Evolutionary conservation across 1,284 basidiomycete species (phyloP).

Genomic region (Ustilago bromivora): DNA sequence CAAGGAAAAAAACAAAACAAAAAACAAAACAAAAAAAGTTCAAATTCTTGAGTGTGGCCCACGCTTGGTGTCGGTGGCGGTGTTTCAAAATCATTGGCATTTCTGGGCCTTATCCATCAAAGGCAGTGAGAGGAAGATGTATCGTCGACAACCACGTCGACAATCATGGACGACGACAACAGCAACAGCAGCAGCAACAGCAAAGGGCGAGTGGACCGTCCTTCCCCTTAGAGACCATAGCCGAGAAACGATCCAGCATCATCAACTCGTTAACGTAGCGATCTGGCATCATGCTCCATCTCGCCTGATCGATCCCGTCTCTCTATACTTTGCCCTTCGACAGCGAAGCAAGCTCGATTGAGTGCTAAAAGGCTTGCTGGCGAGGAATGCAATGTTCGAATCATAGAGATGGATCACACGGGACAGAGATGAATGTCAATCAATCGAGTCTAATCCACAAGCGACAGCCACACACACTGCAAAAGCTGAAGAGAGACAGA

Average conservation of each 20-base stretch:
- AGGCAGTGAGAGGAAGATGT: neutral
- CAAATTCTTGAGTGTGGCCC: no score
- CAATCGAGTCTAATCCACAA: neutral
- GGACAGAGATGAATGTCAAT: neutral
- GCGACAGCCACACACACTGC: neutral
- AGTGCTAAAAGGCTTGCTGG: neutral
- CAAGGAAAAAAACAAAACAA: neutral
- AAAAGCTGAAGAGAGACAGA: neutral
- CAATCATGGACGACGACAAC: neutral
- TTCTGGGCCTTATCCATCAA: slow-evolving; percentile 4
- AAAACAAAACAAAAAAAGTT: no score
- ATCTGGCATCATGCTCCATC: neutral
- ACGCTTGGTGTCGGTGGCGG: slow-evolving; percentile 17
- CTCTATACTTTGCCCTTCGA: neutral
- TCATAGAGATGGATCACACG: slow-evolving; percentile 1
- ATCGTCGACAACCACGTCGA: neutral
- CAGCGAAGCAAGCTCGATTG: neutral
- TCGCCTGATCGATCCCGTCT: neutral
- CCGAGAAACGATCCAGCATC: slow-evolving; percentile 12
- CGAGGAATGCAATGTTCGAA: neutral
- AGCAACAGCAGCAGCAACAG: slow-evolving; percentile 6
- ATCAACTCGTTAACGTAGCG: no score
- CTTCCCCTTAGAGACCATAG: neutral
- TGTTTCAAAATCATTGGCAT: slow-evolving; percentile 13
- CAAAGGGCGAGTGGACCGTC: slow-evolving; percentile 1